These are phyloP conservation scores for Cutaneotrichosporon cyanovorans DNA, from an alignment of 1,284 basidiomycete species.

Conservation along the genomic window DNA sequence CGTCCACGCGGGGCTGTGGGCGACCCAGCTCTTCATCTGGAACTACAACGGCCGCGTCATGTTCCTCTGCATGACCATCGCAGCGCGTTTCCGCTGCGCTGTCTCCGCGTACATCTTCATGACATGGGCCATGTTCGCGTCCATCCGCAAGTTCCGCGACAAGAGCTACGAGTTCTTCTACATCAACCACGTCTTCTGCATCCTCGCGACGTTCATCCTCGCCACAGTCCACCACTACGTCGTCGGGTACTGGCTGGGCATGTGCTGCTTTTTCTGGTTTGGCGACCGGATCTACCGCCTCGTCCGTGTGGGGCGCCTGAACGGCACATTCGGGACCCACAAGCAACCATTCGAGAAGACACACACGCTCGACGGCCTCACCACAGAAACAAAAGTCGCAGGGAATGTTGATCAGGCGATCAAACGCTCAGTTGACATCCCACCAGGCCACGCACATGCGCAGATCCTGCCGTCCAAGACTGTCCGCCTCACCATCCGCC, in stretches of 20 bases:
- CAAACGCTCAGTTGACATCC: conserved; percentile 24
- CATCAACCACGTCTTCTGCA: conserved; percentile 59
- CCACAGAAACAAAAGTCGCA: neutral
- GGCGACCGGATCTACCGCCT: conserved; percentile 59
- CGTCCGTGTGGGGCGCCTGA: conserved; percentile 58
- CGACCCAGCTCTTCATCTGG: conserved; percentile 60
- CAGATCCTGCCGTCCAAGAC: conserved; percentile 71
- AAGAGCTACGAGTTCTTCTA: conserved; percentile 72
- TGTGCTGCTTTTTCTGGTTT: conserved; percentile 59
- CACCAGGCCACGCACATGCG: conserved; percentile 57
- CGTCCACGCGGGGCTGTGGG: conserved; percentile 67
- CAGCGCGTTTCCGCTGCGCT: conserved; percentile 65
- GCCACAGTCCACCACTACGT: conserved; percentile 62
- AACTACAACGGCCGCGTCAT: conserved; percentile 50
- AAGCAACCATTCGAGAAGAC: conserved; percentile 9
- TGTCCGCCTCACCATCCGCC: conserved; percentile 62
- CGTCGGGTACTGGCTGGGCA: conserved; percentile 54
- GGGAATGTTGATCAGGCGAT: conserved; percentile 1
- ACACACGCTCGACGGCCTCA: neutral
- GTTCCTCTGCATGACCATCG: conserved; percentile 59
- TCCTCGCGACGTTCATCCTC: conserved; percentile 53
- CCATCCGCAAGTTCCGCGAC: conserved; percentile 59
- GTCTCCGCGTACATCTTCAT: conserved; percentile 63
- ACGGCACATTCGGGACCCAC: conserved; percentile 49
- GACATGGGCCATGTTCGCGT: conserved; percentile 60